A percentile compares a stretch with the other conserved stretches of the same genome.
Evolutionary conservation across 305 asterid species (phyloP).

Genomic region (Solanum hybrid): DNA sequence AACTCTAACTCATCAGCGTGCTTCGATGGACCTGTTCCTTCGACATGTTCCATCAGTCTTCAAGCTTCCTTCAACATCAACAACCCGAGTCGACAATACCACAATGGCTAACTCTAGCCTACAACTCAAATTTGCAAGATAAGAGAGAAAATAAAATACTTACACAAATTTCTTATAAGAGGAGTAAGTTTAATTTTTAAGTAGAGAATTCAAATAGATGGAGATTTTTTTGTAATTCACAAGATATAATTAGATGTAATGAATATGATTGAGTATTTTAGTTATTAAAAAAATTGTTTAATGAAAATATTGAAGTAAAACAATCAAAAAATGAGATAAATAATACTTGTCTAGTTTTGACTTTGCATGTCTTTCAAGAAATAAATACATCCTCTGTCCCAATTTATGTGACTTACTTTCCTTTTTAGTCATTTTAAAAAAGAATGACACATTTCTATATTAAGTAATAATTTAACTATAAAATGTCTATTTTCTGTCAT

Average conservation of each 20-base stretch:
- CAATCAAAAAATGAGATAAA: background rate
- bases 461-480: too few species aligned
- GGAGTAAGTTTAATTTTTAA: background rate
- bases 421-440: too few species aligned
- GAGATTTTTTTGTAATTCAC: background rate
- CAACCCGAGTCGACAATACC: background rate
- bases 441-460: too few species aligned
- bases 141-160: background rate
- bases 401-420: too few species aligned
- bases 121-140: background rate
- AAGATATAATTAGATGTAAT: background rate
- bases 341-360: background rate
- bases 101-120: background rate
- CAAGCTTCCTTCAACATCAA: too few species aligned
- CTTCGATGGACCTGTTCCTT: too few species aligned
- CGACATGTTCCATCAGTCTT: too few species aligned
- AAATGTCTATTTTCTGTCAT: too few species aligned
- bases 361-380: background rate
- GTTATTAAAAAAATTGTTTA: too few species aligned
- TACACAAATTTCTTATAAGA: background rate
- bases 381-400: too few species aligned
- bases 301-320: too few species aligned
- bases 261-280: background rate
- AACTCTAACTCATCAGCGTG: too few species aligned
- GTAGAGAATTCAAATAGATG: background rate